phyloP scores from a whole-genome alignment of 352 stramenopile genomes.

The Globisporangium alternatum region DNA sequence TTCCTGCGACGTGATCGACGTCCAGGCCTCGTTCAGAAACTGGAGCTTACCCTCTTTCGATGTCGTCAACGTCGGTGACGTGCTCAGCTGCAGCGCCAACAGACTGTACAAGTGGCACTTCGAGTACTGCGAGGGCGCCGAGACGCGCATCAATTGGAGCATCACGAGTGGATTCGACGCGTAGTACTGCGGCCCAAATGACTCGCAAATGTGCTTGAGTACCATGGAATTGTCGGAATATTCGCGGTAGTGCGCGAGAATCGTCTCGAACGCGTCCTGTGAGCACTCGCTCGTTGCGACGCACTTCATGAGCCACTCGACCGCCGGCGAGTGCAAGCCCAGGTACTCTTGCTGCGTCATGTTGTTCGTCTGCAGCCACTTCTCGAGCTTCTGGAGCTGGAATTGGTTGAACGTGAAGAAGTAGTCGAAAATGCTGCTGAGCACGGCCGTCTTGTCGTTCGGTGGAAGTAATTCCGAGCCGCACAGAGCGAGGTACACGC shows the following conservation, averaged over 20 bases:
- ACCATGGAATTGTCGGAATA: constrained; percentile 89
- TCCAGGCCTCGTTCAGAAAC: constrained; percentile 88
- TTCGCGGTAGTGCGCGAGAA: constrained; percentile 80
- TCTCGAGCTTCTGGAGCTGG: constrained; percentile 42
- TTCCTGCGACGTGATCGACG: constrained; percentile 64
- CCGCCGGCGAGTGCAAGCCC: constrained; percentile 74
- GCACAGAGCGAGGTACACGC: constrained; percentile 76
- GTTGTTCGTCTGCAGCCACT: constrained; percentile 48
- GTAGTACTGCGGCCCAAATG: constrained; percentile 68
- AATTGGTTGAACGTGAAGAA: constrained; percentile 86
- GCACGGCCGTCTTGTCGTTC: constrained; percentile 42
- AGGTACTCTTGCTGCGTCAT: constrained; percentile 69
- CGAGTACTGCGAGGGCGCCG: constrained; percentile 52
- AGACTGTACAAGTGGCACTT: constrained; percentile 74
- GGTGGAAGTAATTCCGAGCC: constrained; percentile 55
- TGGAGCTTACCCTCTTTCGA: constrained; percentile 50
- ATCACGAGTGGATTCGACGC: constrained; percentile 49
- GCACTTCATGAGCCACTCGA: constrained; percentile 87
- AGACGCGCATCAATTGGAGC: constrained; percentile 61
- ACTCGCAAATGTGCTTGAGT: constrained; percentile 80
- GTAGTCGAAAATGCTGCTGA: constrained; percentile 87
- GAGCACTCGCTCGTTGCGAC: constrained; percentile 30
- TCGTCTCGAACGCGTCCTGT: constrained; percentile 50
- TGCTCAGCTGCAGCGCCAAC: constrained; percentile 58
- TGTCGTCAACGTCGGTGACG: constrained; percentile 24